Evolutionary conservation across 345 rosid genomes (phyloP).

Genomic region (Corchorus capsularis): DNA sequence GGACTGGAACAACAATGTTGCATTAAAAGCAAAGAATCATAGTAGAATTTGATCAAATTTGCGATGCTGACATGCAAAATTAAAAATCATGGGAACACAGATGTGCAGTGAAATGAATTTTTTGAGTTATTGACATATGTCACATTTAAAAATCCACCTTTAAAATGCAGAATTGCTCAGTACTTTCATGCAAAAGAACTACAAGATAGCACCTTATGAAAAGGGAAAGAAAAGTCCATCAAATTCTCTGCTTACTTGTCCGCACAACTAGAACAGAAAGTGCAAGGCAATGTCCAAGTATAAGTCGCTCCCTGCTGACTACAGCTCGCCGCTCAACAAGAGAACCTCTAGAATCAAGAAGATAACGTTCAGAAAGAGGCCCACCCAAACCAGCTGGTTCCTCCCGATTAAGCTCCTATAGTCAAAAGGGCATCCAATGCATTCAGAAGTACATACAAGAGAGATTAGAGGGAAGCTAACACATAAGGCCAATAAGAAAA

Average conservation of each 20-base stretch:
- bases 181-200: background rate
- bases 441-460: background rate
- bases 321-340: conserved; percentile 88
- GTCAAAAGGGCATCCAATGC: conserved; percentile 18
- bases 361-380: conserved; percentile 68
- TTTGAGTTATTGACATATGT: background rate
- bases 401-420: conserved; percentile 87
- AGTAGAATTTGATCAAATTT: background rate
- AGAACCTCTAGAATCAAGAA: conserved; percentile 90
- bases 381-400: conserved; percentile 97
- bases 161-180: background rate
- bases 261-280: conserved; percentile 84
- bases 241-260: conserved; percentile 53
- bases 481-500: conserved; percentile 1
- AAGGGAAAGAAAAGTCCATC: background rate
- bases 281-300: conserved; percentile 90
- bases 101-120: background rate
- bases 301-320: conserved; percentile 78
- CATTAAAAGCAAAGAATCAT: background rate
- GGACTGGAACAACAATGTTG: background rate
- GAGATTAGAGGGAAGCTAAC: background rate
- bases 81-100: background rate
- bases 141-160: background rate
- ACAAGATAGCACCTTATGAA: background rate
- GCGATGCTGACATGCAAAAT: background rate